Evolutionary conservation across 257 asterid genomes (phyloP).

Genomic region (Anisodus tanguticus): DNA sequence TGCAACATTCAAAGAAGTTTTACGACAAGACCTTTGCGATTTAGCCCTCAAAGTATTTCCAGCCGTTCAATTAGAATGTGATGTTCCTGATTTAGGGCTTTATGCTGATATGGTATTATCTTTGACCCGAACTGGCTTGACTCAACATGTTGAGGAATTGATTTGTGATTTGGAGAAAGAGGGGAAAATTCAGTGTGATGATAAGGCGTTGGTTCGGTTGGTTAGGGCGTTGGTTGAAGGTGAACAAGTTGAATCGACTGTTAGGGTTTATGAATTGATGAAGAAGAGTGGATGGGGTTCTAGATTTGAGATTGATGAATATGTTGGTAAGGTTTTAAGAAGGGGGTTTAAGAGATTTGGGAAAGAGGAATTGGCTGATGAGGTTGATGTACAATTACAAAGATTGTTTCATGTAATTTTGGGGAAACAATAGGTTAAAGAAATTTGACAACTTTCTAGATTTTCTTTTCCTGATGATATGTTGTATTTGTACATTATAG

Average conservation of each 20-base stretch:
- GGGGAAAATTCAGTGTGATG: conserved; percentile 52
- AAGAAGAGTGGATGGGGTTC: conserved; percentile 62
- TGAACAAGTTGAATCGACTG: conserved; percentile 65
- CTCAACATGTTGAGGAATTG: conserved; percentile 60
- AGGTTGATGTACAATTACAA: conserved; percentile 64
- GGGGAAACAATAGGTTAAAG: conserved; percentile 36
- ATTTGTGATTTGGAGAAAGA: conserved; percentile 56
- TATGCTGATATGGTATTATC: conserved; percentile 66
- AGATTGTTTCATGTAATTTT: conserved; percentile 50
- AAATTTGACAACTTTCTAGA: neutral
- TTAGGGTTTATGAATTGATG: conserved; percentile 75
- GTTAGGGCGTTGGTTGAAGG: conserved; percentile 76
- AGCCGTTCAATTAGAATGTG: conserved; percentile 63
- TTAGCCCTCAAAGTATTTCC: conserved; percentile 70
- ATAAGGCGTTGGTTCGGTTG: conserved; percentile 64
- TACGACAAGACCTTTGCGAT: conserved; percentile 78
- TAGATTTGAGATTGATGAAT: conserved; percentile 58
- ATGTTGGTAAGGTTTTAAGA: conserved; percentile 72
- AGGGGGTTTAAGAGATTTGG: conserved; percentile 79
- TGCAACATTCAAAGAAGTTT: conserved; percentile 80
- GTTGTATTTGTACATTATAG: neutral
- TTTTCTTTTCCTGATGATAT: neutral
- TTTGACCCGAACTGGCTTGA: conserved; percentile 58
- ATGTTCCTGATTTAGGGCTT: conserved; percentile 55
- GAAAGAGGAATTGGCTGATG: conserved; percentile 65